Evolutionary conservation across 2,329 filamentous ascomycete species (phyloP).

Genomic region (Cladosporium sphaerospermum): DNA sequence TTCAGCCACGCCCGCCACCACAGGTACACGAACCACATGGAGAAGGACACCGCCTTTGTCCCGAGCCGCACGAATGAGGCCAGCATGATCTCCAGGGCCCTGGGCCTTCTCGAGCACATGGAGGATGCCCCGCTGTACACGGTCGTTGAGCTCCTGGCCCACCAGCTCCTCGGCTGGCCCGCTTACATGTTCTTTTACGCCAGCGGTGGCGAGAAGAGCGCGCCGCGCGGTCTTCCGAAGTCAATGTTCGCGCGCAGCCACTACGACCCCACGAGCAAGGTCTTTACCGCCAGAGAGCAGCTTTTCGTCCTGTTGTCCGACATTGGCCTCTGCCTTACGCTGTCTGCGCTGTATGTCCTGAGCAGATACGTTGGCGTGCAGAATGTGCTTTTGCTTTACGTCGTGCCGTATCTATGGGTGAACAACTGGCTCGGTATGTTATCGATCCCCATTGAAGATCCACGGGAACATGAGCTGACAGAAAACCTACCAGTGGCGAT

Average conservation of each 20-base stretch:
- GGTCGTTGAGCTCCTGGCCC: conserved; percentile 16
- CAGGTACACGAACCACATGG: conserved; percentile 48
- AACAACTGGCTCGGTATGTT: conserved; percentile 59
- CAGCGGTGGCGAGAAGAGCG: conserved; percentile 14
- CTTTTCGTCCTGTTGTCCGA: conserved; percentile 54
- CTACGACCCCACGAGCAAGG: conserved; percentile 54
- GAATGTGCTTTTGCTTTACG: conserved; percentile 30
- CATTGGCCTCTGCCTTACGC: conserved; percentile 51
- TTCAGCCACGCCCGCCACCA: conserved; percentile 65
- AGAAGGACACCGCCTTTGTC: conserved; percentile 32
- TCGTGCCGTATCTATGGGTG: conserved; percentile 63
- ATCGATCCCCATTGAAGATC: background rate
- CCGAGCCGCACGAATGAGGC: conserved; percentile 21
- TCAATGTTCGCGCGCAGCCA: conserved; percentile 54
- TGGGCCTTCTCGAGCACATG: conserved; percentile 17
- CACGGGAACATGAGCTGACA: background rate
- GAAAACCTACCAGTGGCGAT: conserved; percentile 52
- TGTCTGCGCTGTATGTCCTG: conserved; percentile 46
- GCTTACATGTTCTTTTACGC: conserved; percentile 24
- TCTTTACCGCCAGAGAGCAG: conserved; percentile 38
- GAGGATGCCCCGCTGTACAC: conserved; percentile 25
- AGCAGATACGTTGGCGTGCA: conserved; percentile 5
- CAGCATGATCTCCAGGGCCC: conserved; percentile 4
- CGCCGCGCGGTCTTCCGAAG: conserved; percentile 10
- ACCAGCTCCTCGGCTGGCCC: conserved; percentile 26